Evolutionary conservation across 2,329 filamentous ascomycete genomes (phyloP), one percentile per base, ranked within the genome.

Genomic region (Coniochaeta prunicola): DNA sequence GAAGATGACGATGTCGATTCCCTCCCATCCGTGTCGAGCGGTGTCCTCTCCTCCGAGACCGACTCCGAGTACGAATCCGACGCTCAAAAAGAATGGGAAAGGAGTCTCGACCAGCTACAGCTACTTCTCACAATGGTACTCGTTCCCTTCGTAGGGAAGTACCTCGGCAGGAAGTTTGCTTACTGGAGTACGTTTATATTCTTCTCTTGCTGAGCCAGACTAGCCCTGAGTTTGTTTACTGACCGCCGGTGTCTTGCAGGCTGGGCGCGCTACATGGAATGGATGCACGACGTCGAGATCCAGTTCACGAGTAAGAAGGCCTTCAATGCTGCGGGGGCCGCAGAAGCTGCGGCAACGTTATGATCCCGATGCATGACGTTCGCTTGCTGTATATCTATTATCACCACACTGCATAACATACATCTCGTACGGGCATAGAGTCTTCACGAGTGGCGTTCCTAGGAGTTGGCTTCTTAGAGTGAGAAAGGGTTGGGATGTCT

Each of bases 251-350:
- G 64, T 58, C 58, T 42, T 61, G 48, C 66, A 96, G 92, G 91
- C 65, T 97, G 93, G 92, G 88, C 87, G 24, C 87, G 88, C 68
- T 96, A 92, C 71, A 97, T 97, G 92, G 85, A 91, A 72, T 97
- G 92, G 92, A 88, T 90, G 73, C 94, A 96, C 70, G 74, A 81
- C 60, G 88, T 96, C 59, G 88, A 96, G 61, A 80, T 96, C 48
- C 73, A 73, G 62, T 82, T 80, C 74, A 84, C 84, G 59, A 87
- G 80, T 71, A 86, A 87, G 68, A 80, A 76, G 62, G 71, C 77
- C 0, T 90, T 89, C 73, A 84, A 82, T 67, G 81, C 76, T n/a
- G 76, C 79, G 1, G 88, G 89, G 30, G 82, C 79, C 9, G 77
- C 82, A n/a, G 83, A 83, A 66, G 86, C 84, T 8, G 83, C 83